These are phyloP conservation scores for Paecilomyces niveus DNA, from an alignment of 2,329 filamentous ascomycete genomes.

Conservation along the genomic window DNA sequence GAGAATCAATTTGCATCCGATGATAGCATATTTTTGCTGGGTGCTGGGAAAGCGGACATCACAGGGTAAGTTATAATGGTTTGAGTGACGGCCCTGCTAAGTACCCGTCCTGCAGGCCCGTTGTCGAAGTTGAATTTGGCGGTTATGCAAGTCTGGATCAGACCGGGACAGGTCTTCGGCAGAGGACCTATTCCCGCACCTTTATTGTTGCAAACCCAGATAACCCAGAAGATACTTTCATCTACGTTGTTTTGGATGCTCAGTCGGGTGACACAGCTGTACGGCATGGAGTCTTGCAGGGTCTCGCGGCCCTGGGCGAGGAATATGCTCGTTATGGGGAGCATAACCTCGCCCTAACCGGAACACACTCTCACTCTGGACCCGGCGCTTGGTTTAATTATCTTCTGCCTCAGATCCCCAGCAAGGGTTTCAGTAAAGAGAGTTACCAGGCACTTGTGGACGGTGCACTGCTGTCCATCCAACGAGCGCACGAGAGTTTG, in stretches of 20 bases:
- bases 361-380: conserved; percentile 87
- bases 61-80: conserved; percentile 49
- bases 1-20: conserved; percentile 12
- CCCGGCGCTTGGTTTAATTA: conserved; percentile 95
- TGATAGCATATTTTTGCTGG: conserved; percentile 52
- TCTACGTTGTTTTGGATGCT: conserved; percentile 83
- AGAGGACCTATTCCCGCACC: conserved; percentile 79
- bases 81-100: background rate
- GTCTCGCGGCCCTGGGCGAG: conserved; percentile 59
- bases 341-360: conserved; percentile 80
- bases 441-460: conserved; percentile 86
- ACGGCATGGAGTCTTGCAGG: conserved; percentile 76
- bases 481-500: conserved; percentile 68
- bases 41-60: conserved; percentile 65
- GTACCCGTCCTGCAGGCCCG: conserved; percentile 48
- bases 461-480: conserved; percentile 73
- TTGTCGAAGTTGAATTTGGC: conserved; percentile 85
- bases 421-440: conserved; percentile 75
- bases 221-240: conserved; percentile 63
- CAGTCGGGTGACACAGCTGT: conserved; percentile 85
- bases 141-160: conserved; percentile 86
- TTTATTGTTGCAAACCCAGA: conserved; percentile 73
- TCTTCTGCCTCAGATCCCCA: conserved; percentile 83
- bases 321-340: conserved; percentile 69
- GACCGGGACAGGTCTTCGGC: conserved; percentile 73